Base-by-base conservation (phyloP, 2,329 filamentous ascomycete species). In the Penicillium brasilianum region DNA sequence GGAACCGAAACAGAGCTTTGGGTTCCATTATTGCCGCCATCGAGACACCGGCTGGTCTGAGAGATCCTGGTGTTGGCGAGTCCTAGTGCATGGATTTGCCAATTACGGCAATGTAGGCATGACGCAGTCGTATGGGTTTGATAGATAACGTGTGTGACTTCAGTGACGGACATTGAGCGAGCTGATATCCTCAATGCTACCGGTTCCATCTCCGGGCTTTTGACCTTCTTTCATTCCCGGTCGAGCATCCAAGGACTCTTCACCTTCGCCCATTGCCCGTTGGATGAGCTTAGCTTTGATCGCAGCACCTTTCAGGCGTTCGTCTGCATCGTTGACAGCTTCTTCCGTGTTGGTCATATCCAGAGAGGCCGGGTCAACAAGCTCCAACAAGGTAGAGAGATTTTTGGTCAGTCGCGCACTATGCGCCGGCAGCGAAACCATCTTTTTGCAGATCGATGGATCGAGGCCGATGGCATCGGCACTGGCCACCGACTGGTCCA, bases 281-380 rank as follows among this genome's bases (percentile, higher is more conserved):
- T 95, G 90, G 48, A 98, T 88, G 50, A 99, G 85, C 77, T 94
- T 96, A 1, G 87, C 86, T 75, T 97, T 97, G 3, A 90, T 90
- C 68, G 88, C 86, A 4, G 93, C 94, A 65, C 91, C 86, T 78
- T 93, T 95, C 41, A 96, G 74, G 13, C 93, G 84, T 74, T 97
- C 92, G 71, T 99, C 95, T 71, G 96, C 93, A 71, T 97, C 93
- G 54, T 90, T 90, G 22, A 99, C 93, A 0, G 90, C 89, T 50
- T 96, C 92, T 73, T 98, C 94, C 4, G 87, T 90, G 73, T 99
- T 99, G 61, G 89, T 84, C 20, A 88, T 93, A 16, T 88, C 88
- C 46, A 97, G 78, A 1, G 88, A 94, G 5, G 88, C 87, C 0
- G 89, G 88, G 74, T 97, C 92, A 3, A 92, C 88, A 14, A 97